Conservation (phyloP, 2,329 filamentous ascomycete species). For the Hypoxylon sp. region DNA sequence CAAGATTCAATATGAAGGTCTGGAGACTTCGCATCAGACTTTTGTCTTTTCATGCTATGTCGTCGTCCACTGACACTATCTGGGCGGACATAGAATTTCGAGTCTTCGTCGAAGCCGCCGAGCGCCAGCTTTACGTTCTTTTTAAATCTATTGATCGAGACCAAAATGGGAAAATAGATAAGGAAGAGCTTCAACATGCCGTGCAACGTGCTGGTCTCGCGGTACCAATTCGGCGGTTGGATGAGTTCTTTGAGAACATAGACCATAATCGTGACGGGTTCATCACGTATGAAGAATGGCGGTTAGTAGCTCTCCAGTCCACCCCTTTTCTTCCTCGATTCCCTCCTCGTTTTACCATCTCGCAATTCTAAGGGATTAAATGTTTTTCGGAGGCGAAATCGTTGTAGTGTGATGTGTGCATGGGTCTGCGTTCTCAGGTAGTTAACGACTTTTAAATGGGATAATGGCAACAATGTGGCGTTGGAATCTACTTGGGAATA, state of each 20-base stretch:
- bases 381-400: neutral
- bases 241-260: slow-evolving; percentile 89
- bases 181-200: slow-evolving; percentile 82
- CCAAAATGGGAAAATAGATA: slow-evolving; percentile 86
- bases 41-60: slow-evolving; percentile 6
- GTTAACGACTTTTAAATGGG: neutral
- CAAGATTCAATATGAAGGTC: slow-evolving; percentile 91
- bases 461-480: neutral
- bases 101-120: slow-evolving; percentile 87
- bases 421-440: neutral
- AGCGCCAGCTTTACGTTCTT: slow-evolving; percentile 82
- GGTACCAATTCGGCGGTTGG: slow-evolving; percentile 81
- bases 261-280: slow-evolving; percentile 89
- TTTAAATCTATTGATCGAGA: slow-evolving; percentile 91
- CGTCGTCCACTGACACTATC: slow-evolving; percentile 11
- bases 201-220: slow-evolving; percentile 83
- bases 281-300: slow-evolving; percentile 96
- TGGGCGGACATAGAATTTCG: slow-evolving; percentile 78
- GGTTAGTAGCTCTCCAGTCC: slow-evolving; percentile 69
- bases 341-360: no score
- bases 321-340: neutral
- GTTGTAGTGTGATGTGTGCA: slow-evolving; percentile 1
- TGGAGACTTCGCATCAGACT: slow-evolving; percentile 49
- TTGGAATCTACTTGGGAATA: slow-evolving; percentile 3
- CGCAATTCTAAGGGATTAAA: slow-evolving; percentile 37